These are phyloP conservation scores for Fusarium veterinarium DNA, from an alignment of 2,329 filamentous ascomycete species.

Conservation along the genomic window DNA sequence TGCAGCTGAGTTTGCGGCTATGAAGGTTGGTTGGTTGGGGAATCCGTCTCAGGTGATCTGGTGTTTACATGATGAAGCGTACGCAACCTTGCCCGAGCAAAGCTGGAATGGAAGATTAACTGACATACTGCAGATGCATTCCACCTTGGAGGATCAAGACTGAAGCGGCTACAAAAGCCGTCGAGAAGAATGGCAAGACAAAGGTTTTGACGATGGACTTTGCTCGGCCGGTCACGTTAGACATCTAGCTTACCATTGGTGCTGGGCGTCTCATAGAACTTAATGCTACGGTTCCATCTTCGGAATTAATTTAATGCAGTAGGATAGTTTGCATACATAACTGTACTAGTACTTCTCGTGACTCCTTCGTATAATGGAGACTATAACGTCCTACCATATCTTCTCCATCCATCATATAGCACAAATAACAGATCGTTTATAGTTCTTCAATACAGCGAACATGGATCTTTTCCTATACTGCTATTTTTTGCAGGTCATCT, in stretches of 20 bases:
- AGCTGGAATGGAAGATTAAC: fast-evolving
- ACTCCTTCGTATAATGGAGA: no score
- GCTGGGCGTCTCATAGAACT: no score
- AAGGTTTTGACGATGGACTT: neutral
- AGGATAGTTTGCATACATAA: no score
- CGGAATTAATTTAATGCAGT: no score
- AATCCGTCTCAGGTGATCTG: neutral
- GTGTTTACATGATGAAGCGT: conserved; percentile 12
- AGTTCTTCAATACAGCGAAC: no score
- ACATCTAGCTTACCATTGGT: neutral
- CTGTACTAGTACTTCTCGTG: no score
- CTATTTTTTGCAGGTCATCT: no score
- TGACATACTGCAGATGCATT: neutral
- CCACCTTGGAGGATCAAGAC: neutral
- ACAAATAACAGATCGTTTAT: no score
- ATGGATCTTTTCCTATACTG: no score
- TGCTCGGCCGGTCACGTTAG: neutral
- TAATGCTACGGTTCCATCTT: no score
- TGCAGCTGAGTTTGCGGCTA: neutral
- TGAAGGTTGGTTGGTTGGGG: neutral
- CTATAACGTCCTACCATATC: no score
- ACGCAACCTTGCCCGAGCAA: fast-evolving
- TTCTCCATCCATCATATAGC: no score
- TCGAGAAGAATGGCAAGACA: neutral
- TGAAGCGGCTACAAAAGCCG: neutral